These are phyloP conservation scores for Coemansia sp. DNA, from an alignment of 371 early-diverging fungal genomes.

Conservation along the genomic window DNA sequence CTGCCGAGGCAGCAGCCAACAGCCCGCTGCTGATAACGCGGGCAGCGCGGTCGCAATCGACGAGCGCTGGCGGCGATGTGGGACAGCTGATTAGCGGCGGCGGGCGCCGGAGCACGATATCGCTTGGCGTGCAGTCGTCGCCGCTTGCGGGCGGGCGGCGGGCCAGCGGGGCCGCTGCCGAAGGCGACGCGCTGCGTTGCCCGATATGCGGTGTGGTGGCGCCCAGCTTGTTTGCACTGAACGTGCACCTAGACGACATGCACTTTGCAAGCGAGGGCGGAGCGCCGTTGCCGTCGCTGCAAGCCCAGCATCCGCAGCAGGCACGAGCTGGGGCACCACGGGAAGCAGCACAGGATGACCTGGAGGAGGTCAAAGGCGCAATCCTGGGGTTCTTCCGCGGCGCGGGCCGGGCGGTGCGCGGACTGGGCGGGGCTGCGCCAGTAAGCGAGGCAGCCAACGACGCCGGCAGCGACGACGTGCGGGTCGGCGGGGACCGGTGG, in stretches of 20 bases:
- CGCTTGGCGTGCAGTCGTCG: constrained; percentile 7
- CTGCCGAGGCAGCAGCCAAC: not conserved
- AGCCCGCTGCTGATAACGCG: not conserved
- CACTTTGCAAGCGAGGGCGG: constrained; percentile 18
- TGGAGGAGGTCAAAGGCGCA: constrained; percentile 41
- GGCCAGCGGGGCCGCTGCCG: constrained; percentile 8
- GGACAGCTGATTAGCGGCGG: not conserved
- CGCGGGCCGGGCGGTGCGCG: constrained; percentile 36
- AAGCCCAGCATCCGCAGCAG: too few species aligned
- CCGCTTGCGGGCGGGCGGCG: not conserved
- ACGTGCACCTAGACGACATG: constrained; percentile 47
- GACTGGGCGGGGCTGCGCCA: constrained; percentile 7
- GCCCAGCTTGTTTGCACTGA: constrained; percentile 53
- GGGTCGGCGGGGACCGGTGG: constrained; percentile 32
- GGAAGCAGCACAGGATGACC: constrained; percentile 42
- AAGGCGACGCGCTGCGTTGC: constrained; percentile 51
- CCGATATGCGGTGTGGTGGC: constrained; percentile 59
- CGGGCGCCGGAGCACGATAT: constrained; percentile 27
- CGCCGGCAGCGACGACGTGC: constrained; percentile 32
- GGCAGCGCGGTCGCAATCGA: constrained; percentile 20
- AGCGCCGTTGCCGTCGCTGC: not conserved
- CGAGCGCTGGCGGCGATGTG: not conserved
- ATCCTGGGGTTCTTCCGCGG: constrained; percentile 48
- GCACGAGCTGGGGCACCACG: not conserved
- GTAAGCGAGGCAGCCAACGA: constrained; percentile 34